Percentiles rank a stretch among this genome's conserved stretches.
These are phyloP conservation scores for Ceratocystis destructans DNA, from an alignment of 2,329 filamentous ascomycete genomes.

Conservation along the genomic window DNA sequence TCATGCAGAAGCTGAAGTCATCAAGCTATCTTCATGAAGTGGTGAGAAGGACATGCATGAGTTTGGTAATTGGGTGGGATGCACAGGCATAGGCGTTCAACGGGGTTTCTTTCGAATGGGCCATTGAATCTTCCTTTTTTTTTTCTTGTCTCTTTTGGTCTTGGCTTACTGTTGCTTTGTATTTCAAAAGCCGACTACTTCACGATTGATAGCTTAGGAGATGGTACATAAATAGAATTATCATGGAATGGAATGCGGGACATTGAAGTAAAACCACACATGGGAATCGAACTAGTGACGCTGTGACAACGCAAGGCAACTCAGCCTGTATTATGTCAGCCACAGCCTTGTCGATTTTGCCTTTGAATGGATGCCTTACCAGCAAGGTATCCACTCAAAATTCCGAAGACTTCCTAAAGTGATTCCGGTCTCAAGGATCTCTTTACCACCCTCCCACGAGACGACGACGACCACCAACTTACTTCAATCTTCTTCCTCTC, in stretches of 20 bases:
- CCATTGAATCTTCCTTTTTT: constrained; percentile 8
- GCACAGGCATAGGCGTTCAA: constrained; percentile 1
- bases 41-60: constrained; percentile 7
- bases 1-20: not conserved
- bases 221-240: not conserved
- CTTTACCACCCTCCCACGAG: constrained; percentile 12
- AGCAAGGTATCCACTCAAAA: constrained; percentile 19
- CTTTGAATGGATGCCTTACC: constrained; percentile 15
- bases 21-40: not conserved
- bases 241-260: not conserved
- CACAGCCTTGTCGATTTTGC: constrained; percentile 12
- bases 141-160: constrained; percentile 5
- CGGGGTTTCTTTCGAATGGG: constrained; percentile 2
- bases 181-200: not conserved
- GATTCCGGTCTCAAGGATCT: constrained; percentile 15
- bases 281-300: not conserved
- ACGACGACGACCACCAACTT: constrained; percentile 21
- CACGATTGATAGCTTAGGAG: not conserved
- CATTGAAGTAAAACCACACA: not conserved
- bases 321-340: constrained; percentile 15
- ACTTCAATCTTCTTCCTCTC: constrained; percentile 22
- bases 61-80: constrained; percentile 1
- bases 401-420: constrained; percentile 18
- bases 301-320: not conserved
- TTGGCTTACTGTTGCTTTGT: not conserved